A percentile compares a stretch with the other conserved stretches of the same genome.
Conservation (phyloP, 352 stramenopile species). For the Phytophthora europaea region DNA sequence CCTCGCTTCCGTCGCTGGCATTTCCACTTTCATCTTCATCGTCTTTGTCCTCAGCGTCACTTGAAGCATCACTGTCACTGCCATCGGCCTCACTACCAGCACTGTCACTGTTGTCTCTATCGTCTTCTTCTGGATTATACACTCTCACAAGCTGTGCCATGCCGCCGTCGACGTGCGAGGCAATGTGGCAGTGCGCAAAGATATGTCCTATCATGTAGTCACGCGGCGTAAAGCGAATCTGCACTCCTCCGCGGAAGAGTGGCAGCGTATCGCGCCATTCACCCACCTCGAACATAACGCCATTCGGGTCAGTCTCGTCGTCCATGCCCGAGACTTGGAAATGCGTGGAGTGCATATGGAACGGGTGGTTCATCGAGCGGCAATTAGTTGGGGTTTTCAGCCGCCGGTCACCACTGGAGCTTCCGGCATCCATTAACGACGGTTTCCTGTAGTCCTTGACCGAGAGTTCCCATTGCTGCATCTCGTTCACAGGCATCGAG, state of each 20-base stretch:
- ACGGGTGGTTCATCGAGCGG: conserved; percentile 82
- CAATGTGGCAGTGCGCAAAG: conserved; percentile 82
- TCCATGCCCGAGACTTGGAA: conserved; percentile 72
- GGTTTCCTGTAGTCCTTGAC: conserved; percentile 61
- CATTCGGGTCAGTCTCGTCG: conserved; percentile 55
- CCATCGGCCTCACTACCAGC: conserved; percentile 4
- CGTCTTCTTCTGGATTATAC: conserved; percentile 20
- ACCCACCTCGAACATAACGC: conserved; percentile 63
- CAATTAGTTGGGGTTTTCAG: conserved; percentile 42
- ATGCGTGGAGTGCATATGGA: conserved; percentile 84
- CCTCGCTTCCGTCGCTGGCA: conserved; percentile 3
- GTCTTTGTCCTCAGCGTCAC: conserved; percentile 10
- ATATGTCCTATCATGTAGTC: conserved; percentile 75
- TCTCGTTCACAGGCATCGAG: conserved; percentile 75
- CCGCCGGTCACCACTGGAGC: conserved; percentile 19
- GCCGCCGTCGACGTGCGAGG: conserved; percentile 72
- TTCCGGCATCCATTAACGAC: conserved; percentile 39
- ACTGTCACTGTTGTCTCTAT: not conserved
- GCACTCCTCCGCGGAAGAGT: conserved; percentile 67
- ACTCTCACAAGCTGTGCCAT: conserved; percentile 84
- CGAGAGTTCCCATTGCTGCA: conserved; percentile 76
- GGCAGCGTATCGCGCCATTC: conserved; percentile 87
- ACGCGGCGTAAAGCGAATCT: conserved; percentile 75
- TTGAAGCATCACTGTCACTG: conserved; percentile 1
- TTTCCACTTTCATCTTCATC: conserved; percentile 10